Conservation (phyloP, 805 yeast genomes). For the Candida broadrunensis region DNA sequence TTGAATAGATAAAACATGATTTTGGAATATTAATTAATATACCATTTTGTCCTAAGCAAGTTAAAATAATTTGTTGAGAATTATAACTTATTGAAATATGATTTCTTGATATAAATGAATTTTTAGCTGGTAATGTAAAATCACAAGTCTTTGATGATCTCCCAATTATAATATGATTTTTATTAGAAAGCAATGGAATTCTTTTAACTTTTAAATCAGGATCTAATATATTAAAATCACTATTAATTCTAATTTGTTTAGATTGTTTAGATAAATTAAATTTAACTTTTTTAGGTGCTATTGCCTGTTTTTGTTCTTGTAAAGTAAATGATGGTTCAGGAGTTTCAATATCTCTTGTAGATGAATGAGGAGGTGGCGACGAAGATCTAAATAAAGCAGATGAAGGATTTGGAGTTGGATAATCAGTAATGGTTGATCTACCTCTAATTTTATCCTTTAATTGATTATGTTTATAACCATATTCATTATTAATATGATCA, state of each 20-base stretch:
- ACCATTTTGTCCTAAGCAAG: slow-evolving; percentile 85
- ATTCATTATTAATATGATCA: slow-evolving; percentile 1
- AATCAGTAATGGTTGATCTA: slow-evolving; percentile 10
- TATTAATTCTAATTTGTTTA: slow-evolving; percentile 19
- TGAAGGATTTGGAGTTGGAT: slow-evolving; percentile 76
- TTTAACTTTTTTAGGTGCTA: neutral
- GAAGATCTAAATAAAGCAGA: slow-evolving; percentile 41
- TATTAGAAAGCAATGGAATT: slow-evolving; percentile 39
- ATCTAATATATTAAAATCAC: slow-evolving; percentile 33
- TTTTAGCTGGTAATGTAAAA: slow-evolving; percentile 43
- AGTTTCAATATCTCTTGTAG: slow-evolving; percentile 2
- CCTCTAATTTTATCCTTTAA: neutral
- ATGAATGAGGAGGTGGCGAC: slow-evolving; percentile 25
- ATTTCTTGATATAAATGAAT: slow-evolving; percentile 62
- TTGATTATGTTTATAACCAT: neutral
- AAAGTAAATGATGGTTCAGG: neutral
- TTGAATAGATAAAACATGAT: slow-evolving; percentile 28
- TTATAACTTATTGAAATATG: slow-evolving; percentile 56
- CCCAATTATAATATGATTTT: slow-evolving; percentile 50
- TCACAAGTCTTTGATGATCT: slow-evolving; percentile 65
- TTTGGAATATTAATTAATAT: slow-evolving; percentile 63
- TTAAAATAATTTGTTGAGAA: slow-evolving; percentile 44
- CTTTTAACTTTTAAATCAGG: slow-evolving; percentile 29
- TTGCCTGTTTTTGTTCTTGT: neutral
- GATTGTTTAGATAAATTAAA: neutral